A percentile compares a stretch with the other conserved stretches of the same genome.
phyloP scores from a whole-genome alignment of 2,329 filamentous ascomycete species.

The Paramyrothecium roridum region DNA sequence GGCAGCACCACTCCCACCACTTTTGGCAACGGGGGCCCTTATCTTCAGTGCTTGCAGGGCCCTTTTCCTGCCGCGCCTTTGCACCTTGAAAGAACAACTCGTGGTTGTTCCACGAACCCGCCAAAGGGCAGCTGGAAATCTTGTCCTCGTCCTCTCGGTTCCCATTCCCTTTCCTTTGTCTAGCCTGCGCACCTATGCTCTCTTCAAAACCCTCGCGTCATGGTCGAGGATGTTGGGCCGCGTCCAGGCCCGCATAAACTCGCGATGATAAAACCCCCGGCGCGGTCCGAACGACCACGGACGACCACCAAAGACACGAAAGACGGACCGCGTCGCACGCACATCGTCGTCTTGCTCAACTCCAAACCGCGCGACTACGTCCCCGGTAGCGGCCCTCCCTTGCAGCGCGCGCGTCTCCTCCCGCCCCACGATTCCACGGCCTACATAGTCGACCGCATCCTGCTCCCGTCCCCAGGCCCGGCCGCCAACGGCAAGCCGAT shows the following conservation, averaged over 20 bases:
- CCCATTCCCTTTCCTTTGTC: background rate
- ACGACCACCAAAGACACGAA: background rate
- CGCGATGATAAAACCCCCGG: background rate
- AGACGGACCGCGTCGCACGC: background rate
- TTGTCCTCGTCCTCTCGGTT: background rate
- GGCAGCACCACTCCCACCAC: too few species aligned
- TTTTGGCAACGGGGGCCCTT: too few species aligned
- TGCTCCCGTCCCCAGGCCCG: constrained; percentile 35
- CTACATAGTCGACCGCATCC: constrained; percentile 53
- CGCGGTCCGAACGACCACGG: background rate
- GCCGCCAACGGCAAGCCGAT: constrained; percentile 30
- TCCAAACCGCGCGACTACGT: constrained; percentile 30
- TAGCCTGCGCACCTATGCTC: too few species aligned
- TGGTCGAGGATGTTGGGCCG: background rate
- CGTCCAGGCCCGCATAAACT: background rate
- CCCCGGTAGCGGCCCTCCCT: constrained; percentile 44
- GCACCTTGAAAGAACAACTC: background rate
- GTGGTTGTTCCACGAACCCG: background rate
- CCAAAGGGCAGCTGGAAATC: background rate
- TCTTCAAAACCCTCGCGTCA: background rate
- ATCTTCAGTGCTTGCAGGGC: too few species aligned
- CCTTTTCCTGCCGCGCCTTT: background rate
- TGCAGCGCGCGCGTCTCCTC: constrained; percentile 43
- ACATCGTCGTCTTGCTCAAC: constrained; percentile 13
- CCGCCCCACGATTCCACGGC: constrained; percentile 49